Percentiles rank a stretch among this genome's conserved stretches.
Conservation (phyloP, 176 grass and related monocot genomes). For the bread wheat (Triticum aestivum) region DNA sequence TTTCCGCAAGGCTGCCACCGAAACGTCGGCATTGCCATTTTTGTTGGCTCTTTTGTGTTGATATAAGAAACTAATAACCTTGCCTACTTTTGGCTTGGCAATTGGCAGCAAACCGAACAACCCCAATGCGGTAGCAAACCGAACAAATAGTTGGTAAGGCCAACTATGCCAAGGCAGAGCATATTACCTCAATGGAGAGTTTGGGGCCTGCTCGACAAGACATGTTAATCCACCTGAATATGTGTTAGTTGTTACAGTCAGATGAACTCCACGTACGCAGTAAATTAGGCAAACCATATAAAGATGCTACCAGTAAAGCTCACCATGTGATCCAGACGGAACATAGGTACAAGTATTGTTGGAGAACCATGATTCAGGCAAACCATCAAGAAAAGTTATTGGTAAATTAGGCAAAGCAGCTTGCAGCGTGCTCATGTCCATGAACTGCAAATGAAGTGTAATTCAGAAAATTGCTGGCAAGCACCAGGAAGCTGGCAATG, state of each 20-base stretch:
- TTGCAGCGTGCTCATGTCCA: constrained; percentile 52
- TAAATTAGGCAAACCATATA: background rate
- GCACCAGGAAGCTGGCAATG: background rate
- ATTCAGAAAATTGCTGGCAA: constrained; percentile 26
- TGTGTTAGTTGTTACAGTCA: background rate
- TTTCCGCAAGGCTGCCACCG: background rate
- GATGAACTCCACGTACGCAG: background rate
- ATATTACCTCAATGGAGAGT: constrained; percentile 60
- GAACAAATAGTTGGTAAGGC: background rate
- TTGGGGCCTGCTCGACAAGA: constrained; percentile 36
- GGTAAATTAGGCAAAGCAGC: constrained; percentile 46
- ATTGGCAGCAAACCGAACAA: background rate
- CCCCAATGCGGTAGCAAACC: background rate
- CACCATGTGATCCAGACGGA: constrained; percentile 54
- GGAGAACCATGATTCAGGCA: constrained; percentile 63
- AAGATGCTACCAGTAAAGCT: constrained; percentile 24
- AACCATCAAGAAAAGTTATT: constrained; percentile 45
- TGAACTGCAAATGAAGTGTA: constrained; percentile 49
- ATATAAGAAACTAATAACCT: background rate
- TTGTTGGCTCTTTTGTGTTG: background rate
- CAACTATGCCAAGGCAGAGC: constrained; percentile 20
- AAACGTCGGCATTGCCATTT: background rate
- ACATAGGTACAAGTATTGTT: constrained; percentile 34
- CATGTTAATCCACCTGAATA: constrained; percentile 55
- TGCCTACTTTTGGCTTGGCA: background rate